A percentile compares a stretch with the other conserved stretches of the same genome.
These are phyloP conservation scores for Ramularia collo-cygni DNA, from an alignment of 2,329 filamentous ascomycete species.

Conservation along the genomic window DNA sequence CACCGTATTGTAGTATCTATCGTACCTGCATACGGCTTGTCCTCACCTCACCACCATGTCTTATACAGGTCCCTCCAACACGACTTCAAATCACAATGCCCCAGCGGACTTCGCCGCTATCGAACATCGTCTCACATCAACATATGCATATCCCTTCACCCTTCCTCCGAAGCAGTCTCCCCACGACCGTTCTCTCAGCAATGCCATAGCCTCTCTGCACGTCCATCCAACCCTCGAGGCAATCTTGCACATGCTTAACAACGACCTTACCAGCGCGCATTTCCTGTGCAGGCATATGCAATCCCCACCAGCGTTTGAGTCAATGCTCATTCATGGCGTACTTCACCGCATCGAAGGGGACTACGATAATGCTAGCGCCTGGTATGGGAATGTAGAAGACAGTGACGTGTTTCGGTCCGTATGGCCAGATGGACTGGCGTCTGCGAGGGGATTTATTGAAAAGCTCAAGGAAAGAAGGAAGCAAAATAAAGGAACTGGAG, in stretches of 20 bases:
- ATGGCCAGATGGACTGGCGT: conserved; percentile 28
- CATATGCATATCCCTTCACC: conserved; percentile 1
- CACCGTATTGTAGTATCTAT: too few relatives aligned
- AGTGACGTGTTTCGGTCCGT: conserved; percentile 30
- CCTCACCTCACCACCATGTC: too few relatives aligned
- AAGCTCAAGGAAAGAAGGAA: conserved; percentile 34
- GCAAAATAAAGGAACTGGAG: too few relatives aligned
- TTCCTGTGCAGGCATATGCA: conserved; percentile 49
- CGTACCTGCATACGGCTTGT: too few relatives aligned
- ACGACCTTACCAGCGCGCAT: conserved; percentile 45
- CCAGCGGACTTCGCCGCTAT: neutral
- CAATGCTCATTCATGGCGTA: conserved; percentile 47
- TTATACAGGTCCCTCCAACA: too few relatives aligned
- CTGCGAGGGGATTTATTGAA: conserved; percentile 22
- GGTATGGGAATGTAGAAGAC: conserved; percentile 41
- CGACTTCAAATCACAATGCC: neutral
- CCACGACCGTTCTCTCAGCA: conserved; percentile 19
- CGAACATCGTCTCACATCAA: neutral
- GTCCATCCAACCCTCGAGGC: conserved; percentile 45
- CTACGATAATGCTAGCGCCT: conserved; percentile 42
- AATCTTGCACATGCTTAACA: conserved; percentile 46
- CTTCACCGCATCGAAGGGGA: conserved; percentile 48
- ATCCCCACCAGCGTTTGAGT: conserved; percentile 41
- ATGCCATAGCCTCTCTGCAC: conserved; percentile 27
- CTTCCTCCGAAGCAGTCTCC: conserved; percentile 22